These are phyloP conservation scores for Asterophora parasitica DNA, from an alignment of 768 basidiomycete species.

Conservation along the genomic window DNA sequence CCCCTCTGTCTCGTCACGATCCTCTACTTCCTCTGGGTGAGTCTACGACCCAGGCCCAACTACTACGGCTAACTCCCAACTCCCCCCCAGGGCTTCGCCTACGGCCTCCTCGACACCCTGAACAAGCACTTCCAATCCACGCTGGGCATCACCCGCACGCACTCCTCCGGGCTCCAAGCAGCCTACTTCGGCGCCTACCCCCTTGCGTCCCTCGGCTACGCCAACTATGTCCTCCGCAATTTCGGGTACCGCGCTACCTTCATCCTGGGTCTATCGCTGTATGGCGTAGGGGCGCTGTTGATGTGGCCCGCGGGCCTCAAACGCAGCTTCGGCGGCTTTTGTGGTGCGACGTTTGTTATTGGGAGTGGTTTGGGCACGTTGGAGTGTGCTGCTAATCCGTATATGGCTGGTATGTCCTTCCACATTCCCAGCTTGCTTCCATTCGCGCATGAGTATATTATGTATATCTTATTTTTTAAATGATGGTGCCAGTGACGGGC, in stretches of 20 bases:
- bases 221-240: conserved; percentile 29
- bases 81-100: conserved; percentile 26
- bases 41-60: too few species aligned
- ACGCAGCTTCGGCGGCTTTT: conserved; percentile 30
- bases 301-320: conserved; percentile 33
- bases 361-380: conserved; percentile 29
- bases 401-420: conserved; percentile 25
- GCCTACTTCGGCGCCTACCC: conserved; percentile 34
- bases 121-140: conserved; percentile 33
- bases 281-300: conserved; percentile 29
- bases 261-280: conserved; percentile 26
- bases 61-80: too few species aligned
- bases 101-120: conserved; percentile 29
- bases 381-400: conserved; percentile 31
- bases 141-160: conserved; percentile 28
- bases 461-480: neutral
- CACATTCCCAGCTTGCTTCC: too few species aligned
- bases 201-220: conserved; percentile 29
- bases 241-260: conserved; percentile 30
- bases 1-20: conserved; percentile 32
- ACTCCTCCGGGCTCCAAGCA: conserved; percentile 30
- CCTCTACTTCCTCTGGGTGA: conserved; percentile 32
- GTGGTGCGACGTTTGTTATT: conserved; percentile 31
- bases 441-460: neutral
- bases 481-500: conserved; percentile 28